Evolutionary conservation across 192 early-diverging fungal genomes (phyloP), one percentile per base, ranked within the genome.

Genomic region (Backusella morwellensis): DNA sequence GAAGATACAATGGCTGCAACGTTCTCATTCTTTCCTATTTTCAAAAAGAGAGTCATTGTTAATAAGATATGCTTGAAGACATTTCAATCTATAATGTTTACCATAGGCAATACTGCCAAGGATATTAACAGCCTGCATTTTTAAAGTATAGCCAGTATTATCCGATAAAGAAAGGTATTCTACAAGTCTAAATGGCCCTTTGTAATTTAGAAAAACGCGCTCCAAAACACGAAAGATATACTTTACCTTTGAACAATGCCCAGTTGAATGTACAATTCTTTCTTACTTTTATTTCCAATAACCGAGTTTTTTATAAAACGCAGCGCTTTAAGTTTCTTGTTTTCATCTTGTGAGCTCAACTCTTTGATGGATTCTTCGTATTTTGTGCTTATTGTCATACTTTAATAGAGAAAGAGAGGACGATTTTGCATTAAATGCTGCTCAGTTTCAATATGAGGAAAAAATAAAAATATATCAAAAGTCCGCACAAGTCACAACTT

Each of bases 281-380:
- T 96, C 75, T 94, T 94, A 9, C 91, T 92, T 69, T 85, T 87
- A 75, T 94, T 95, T 68, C 94, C 94, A 81, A 96, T 96, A 59
- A 94, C 87, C 40, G 87, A 83, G 73, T 96, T 96, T 78, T 94
- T 96, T 76, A 96, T 94, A 79, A 90, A 91, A 14, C 93, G 90
- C 8, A 90, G 72, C 29, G 89, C 86, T 72, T 81, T 85, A 6
- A 88, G 79, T 35, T 82, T 81, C 17, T 84, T 82, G 14, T 68
- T 41, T 9, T 83, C 74, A 35, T 90, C 87, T 35, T 35, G 29
- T 21, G 85, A 82, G 44, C 44, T 70, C 68, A 90, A 66, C 56
- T 90, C 86, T 40, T 78, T 74, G 38, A 90, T 82, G 40, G 86
- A 85, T 74, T 86, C 82, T 67, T 88, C 86, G 52, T 88, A 86